A percentile compares a stretch with the other conserved stretches of the same genome.
Evolutionary conservation across 148 eudicot species (phyloP).

Genomic region (Oxyria digyna): DNA sequence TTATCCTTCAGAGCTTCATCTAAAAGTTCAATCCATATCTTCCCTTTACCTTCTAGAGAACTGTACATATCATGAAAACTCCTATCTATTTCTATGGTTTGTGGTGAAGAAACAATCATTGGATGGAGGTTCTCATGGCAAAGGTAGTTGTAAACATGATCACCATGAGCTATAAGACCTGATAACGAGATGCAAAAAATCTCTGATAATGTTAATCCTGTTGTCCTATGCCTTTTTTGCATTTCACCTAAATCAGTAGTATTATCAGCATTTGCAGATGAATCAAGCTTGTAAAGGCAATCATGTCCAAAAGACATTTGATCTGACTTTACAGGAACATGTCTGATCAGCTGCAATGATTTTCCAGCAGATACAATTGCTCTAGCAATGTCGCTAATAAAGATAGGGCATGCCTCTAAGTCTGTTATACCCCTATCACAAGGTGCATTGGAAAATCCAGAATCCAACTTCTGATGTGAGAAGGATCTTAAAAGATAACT

Average conservation of each 20-base stretch:
- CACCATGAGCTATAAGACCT: slow-evolving; percentile 81
- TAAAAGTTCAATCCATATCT: slow-evolving; percentile 52
- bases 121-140: slow-evolving; percentile 32
- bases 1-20: slow-evolving; percentile 34
- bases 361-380: slow-evolving; percentile 89
- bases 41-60: slow-evolving; percentile 23
- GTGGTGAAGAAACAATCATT: slow-evolving; percentile 20
- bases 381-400: slow-evolving; percentile 60
- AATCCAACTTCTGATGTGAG: slow-evolving; percentile 27
- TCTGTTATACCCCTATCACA: slow-evolving; percentile 22
- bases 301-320: slow-evolving; percentile 18
- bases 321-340: slow-evolving; percentile 38
- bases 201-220: slow-evolving; percentile 70
- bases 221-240: slow-evolving; percentile 16
- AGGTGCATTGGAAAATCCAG: slow-evolving; percentile 18
- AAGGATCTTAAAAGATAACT: slow-evolving; percentile 54
- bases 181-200: slow-evolving; percentile 65
- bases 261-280: slow-evolving; percentile 7
- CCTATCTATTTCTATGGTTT: slow-evolving; percentile 14
- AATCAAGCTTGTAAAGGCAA: slow-evolving; percentile 14
- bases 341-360: slow-evolving; percentile 78
- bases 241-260: slow-evolving; percentile 13
- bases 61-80: slow-evolving; percentile 8
- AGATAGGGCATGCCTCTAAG: slow-evolving; percentile 59
- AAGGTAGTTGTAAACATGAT: slow-evolving; percentile 55